Evolutionary conservation across 495 filamentous ascomycete species (phyloP).

Genomic region (Penicillium desertorum): DNA sequence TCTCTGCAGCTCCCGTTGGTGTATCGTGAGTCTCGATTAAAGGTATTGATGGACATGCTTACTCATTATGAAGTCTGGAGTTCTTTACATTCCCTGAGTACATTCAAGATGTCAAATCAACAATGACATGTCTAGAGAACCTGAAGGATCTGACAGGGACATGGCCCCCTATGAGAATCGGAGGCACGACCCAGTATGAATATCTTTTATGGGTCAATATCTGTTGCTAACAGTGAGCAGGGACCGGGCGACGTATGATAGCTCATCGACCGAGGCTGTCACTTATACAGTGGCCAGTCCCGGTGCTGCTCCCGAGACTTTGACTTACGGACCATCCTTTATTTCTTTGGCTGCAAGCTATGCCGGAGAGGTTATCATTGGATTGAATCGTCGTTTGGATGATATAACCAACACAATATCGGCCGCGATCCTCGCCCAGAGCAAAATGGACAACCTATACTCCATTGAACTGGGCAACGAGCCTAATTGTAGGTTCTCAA

Average conservation of each 20-base stretch:
- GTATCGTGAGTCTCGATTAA: conserved; percentile 45
- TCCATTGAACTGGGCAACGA: conserved; percentile 64
- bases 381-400: conserved; percentile 58
- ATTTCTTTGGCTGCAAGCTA: conserved; percentile 54
- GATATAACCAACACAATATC: conserved; percentile 55
- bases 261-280: conserved; percentile 49
- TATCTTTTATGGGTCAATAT: too few species aligned
- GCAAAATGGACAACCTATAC: conserved; percentile 49
- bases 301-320: conserved; percentile 50
- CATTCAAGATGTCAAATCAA: conserved; percentile 54
- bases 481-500: conserved; percentile 51
- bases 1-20: conserved; percentile 45
- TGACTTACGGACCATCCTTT: conserved; percentile 59
- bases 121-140: conserved; percentile 54
- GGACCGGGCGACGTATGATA: conserved; percentile 56
- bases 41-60: background rate
- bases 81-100: conserved; percentile 63
- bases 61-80: conserved; percentile 42
- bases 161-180: conserved; percentile 59
- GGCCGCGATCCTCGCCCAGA: conserved; percentile 50
- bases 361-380: conserved; percentile 53
- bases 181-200: conserved; percentile 55
- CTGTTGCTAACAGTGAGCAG: conserved; percentile 7
- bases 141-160: conserved; percentile 53
- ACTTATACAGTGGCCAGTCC: conserved; percentile 55